A percentile compares a stretch with the other conserved stretches of the same genome.
These are phyloP conservation scores for Phialophora verrucosa DNA, from an alignment of 2,329 filamentous ascomycete species.

Conservation along the genomic window DNA sequence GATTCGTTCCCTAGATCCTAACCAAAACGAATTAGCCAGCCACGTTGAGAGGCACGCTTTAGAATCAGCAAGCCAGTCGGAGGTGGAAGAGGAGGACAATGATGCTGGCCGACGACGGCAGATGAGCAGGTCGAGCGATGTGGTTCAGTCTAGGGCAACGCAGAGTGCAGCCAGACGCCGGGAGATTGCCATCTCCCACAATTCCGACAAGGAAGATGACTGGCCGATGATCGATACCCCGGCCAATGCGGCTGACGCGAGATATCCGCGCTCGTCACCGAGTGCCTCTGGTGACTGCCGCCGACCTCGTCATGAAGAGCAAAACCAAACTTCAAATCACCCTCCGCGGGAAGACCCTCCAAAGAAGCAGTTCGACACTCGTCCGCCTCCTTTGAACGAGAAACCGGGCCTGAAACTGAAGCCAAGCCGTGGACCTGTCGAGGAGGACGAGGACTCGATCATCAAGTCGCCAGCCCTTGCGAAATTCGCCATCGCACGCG, in stretches of 20 bases:
- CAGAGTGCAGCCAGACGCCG: neutral
- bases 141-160: neutral
- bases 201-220: conserved; percentile 19
- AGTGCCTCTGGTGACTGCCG: neutral
- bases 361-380: conserved; percentile 12
- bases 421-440: conserved; percentile 22
- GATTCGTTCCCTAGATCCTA: conserved; percentile 68
- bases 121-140: neutral
- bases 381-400: conserved; percentile 21
- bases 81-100: conserved; percentile 53
- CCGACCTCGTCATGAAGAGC: neutral
- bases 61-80: conserved; percentile 51
- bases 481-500: conserved; percentile 45
- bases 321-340: neutral
- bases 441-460: conserved; percentile 38
- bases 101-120: conserved; percentile 36
- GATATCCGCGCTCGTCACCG: conserved; percentile 3
- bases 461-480: conserved; percentile 43
- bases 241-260: neutral
- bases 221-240: conserved; percentile 32
- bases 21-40: conserved; percentile 68
- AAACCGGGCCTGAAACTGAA: conserved; percentile 20
- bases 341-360: conserved; percentile 1
- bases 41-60: conserved; percentile 62
- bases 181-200: neutral